A percentile compares a stretch with the other conserved stretches of the same genome.
phyloP scores from a whole-genome alignment of 148 eudicot genomes.

The Silene latifolia region DNA sequence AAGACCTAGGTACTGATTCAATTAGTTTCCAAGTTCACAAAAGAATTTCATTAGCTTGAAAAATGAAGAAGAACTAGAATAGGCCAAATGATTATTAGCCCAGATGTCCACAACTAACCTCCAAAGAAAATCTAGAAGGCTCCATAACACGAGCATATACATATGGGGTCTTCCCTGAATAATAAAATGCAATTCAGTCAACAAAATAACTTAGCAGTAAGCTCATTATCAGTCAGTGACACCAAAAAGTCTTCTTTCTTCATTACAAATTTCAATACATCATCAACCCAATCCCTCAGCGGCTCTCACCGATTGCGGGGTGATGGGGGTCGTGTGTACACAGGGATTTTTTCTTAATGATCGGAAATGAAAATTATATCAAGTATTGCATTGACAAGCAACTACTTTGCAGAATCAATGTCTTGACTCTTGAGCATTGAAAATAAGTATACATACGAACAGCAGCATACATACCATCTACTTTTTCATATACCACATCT shows the following conservation, averaged over 20 bases:
- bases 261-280: not conserved
- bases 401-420: slow-evolving; percentile 3
- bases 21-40: slow-evolving; percentile 12
- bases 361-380: not conserved
- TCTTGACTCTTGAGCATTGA: not conserved
- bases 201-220: slow-evolving; percentile 1
- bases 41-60: not conserved
- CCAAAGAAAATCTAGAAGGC: slow-evolving; percentile 72
- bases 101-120: slow-evolving; percentile 43
- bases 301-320: not conserved
- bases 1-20: slow-evolving; percentile 53
- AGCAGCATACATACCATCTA: slow-evolving; percentile 56
- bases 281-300: not conserved
- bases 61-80: not conserved
- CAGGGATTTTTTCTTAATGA: not conserved
- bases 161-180: slow-evolving; percentile 85
- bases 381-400: not conserved
- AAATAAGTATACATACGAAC: not conserved
- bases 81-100: not conserved
- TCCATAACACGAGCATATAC: slow-evolving; percentile 77
- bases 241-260: not conserved
- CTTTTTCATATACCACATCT: slow-evolving; percentile 59
- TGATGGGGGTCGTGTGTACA: not conserved
- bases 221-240: not conserved
- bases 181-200: slow-evolving; percentile 10